phyloP scores from a whole-genome alignment of 352 stramenopile species.

The Phytophthora kernoviae region DNA sequence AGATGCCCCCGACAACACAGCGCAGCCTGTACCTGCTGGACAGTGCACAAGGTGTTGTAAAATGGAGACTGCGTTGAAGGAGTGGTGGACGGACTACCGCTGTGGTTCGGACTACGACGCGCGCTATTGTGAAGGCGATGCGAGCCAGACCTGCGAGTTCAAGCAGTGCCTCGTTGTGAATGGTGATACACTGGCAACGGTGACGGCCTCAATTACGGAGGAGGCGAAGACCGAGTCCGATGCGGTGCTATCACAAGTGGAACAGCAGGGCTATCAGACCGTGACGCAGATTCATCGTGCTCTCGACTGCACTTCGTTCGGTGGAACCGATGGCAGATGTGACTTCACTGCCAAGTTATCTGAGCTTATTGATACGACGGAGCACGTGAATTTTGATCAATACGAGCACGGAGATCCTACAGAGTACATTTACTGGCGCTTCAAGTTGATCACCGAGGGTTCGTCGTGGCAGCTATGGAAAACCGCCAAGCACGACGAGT shows the following conservation, averaged over 20 bases:
- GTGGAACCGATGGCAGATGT: slow-evolving; percentile 33
- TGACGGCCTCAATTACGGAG: slow-evolving; percentile 33
- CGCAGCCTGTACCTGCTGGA: slow-evolving; percentile 28
- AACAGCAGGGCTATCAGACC: slow-evolving; percentile 47
- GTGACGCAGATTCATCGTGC: slow-evolving; percentile 67
- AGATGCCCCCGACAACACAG: slow-evolving; percentile 29
- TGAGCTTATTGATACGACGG: slow-evolving; percentile 43
- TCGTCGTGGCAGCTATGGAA: slow-evolving; percentile 57
- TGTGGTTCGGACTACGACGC: slow-evolving; percentile 57
- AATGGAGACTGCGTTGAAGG: slow-evolving; percentile 49
- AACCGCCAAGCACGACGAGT: slow-evolving; percentile 9
- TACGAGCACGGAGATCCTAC: slow-evolving; percentile 11
- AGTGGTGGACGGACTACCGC: slow-evolving; percentile 72
- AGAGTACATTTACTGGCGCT: slow-evolving; percentile 72
- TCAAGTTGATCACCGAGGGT: slow-evolving; percentile 41
- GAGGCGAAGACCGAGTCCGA: slow-evolving; percentile 36
- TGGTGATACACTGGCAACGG: slow-evolving; percentile 51
- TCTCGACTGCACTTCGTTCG: slow-evolving; percentile 53
- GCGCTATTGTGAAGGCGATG: slow-evolving; percentile 40
- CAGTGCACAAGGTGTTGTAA: slow-evolving; percentile 58
- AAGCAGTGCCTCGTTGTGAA: slow-evolving; percentile 65
- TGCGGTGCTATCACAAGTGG: slow-evolving; percentile 40
- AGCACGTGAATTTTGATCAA: slow-evolving; percentile 25
- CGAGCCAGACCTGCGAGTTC: slow-evolving; percentile 35
- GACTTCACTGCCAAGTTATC: slow-evolving; percentile 38